Conservation (phyloP, 2,329 filamentous ascomycete species). For the Penicillium vulpinum region DNA sequence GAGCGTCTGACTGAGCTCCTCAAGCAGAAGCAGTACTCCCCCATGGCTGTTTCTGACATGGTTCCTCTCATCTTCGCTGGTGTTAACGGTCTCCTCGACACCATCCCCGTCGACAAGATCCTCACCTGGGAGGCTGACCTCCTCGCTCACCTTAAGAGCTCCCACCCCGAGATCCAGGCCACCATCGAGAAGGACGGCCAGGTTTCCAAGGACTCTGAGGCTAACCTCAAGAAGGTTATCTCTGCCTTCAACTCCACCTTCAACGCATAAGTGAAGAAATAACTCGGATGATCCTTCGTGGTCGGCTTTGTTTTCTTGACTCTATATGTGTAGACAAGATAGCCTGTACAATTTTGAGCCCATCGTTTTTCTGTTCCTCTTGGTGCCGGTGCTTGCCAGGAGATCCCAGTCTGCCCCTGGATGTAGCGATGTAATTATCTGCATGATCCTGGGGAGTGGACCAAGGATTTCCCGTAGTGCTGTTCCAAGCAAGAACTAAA, state of each 20-base stretch:
- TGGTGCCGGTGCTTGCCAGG: constrained; percentile 17
- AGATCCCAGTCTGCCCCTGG: constrained; percentile 23
- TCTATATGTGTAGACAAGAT: constrained; percentile 48
- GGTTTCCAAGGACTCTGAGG: constrained; percentile 85
- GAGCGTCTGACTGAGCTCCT: constrained; percentile 98
- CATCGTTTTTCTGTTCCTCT: constrained; percentile 42
- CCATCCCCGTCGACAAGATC: constrained; percentile 85
- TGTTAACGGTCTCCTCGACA: constrained; percentile 96
- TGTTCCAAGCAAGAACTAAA: constrained; percentile 10
- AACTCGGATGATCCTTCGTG: constrained; percentile 35
- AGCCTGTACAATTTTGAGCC: constrained; percentile 49
- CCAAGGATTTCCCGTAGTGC: constrained; percentile 11
- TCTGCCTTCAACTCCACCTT: constrained; percentile 92
- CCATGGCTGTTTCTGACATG: constrained; percentile 99
- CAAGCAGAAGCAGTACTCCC: constrained; percentile 99
- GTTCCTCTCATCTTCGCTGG: constrained; percentile 98
- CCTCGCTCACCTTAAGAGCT: constrained; percentile 86
- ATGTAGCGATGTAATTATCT: constrained; percentile 32
- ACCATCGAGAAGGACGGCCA: constrained; percentile 95
- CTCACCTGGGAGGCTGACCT: constrained; percentile 93
- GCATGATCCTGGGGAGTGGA: constrained; percentile 12
- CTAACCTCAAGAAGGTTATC: constrained; percentile 66
- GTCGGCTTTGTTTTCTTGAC: constrained; percentile 42
- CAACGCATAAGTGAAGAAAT: constrained; percentile 47
- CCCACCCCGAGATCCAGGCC: constrained; percentile 78